Evolutionary conservation across 2,329 filamentous ascomycete species (phyloP).

Genomic region (Penicillium hordei): DNA sequence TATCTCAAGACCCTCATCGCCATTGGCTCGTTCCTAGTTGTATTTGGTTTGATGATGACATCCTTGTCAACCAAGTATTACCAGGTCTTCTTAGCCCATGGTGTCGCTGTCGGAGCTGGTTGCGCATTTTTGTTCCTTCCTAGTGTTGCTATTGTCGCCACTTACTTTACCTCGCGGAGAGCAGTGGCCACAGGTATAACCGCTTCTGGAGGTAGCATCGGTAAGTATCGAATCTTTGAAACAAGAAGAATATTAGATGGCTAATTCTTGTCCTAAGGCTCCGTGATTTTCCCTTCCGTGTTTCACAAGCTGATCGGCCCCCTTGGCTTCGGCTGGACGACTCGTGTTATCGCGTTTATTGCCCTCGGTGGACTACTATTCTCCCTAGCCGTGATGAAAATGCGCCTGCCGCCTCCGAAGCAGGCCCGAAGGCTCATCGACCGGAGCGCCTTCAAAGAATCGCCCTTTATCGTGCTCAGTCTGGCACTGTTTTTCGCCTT

Average conservation of each 20-base stretch:
- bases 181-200: constrained; percentile 33
- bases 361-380: constrained; percentile 41
- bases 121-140: constrained; percentile 33
- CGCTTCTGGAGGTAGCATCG: constrained; percentile 31
- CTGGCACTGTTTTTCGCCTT: constrained; percentile 44
- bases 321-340: constrained; percentile 53
- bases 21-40: constrained; percentile 44
- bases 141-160: constrained; percentile 29
- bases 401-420: constrained; percentile 33
- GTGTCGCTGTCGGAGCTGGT: constrained; percentile 31
- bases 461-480: constrained; percentile 42
- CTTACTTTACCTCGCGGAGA: constrained; percentile 29
- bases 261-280: constrained; percentile 25
- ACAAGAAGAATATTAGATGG: background rate
- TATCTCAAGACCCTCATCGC: constrained; percentile 45
- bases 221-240: constrained; percentile 10
- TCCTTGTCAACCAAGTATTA: constrained; percentile 50
- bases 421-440: constrained; percentile 39
- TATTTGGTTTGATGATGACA: constrained; percentile 53
- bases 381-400: constrained; percentile 43
- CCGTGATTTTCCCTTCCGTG: constrained; percentile 51
- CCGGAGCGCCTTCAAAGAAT: constrained; percentile 39
- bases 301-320: constrained; percentile 45
- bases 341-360: constrained; percentile 51
- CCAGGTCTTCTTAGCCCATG: constrained; percentile 41